A percentile compares a stretch with the other conserved stretches of the same genome.
Conservation (phyloP, 495 filamentous ascomycete genomes). For the Trichoderma reesei region DNA sequence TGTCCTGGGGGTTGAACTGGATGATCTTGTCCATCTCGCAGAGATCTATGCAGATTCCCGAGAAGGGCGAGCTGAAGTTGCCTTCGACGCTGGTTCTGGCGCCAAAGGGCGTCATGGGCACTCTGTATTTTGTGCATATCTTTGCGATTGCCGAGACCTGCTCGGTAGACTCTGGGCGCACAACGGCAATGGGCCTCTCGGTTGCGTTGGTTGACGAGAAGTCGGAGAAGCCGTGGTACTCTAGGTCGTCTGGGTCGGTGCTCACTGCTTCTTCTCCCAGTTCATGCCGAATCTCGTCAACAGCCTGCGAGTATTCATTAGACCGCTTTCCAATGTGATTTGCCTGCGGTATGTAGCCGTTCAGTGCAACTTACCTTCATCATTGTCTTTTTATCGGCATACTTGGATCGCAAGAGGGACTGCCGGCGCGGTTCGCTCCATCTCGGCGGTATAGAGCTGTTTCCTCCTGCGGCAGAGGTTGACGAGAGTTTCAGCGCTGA, state of each 20-base stretch:
- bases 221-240: constrained; percentile 72
- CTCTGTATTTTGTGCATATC: constrained; percentile 62
- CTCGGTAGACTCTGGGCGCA: constrained; percentile 59
- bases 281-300: neutral
- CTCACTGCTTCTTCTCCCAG: constrained; percentile 51
- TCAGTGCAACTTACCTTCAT: neutral
- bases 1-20: constrained; percentile 66
- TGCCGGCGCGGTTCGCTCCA: neutral
- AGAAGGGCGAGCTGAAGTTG: constrained; percentile 73
- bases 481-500: neutral
- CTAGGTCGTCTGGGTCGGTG: constrained; percentile 67
- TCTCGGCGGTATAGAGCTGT: neutral
- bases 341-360: neutral
- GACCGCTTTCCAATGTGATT: neutral
- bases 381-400: neutral
- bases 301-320: neutral
- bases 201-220: constrained; percentile 77
- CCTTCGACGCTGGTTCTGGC: constrained; percentile 79
- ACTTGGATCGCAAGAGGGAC: neutral
- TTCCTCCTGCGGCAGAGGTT: neutral
- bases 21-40: constrained; percentile 71
- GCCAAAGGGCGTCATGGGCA: constrained; percentile 81
- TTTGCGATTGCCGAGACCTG: constrained; percentile 71
- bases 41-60: constrained; percentile 80
- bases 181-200: constrained; percentile 60